These are phyloP conservation scores for Cyberlindnera misumaiensis DNA, from an alignment of 805 yeast species.

Conservation along the genomic window DNA sequence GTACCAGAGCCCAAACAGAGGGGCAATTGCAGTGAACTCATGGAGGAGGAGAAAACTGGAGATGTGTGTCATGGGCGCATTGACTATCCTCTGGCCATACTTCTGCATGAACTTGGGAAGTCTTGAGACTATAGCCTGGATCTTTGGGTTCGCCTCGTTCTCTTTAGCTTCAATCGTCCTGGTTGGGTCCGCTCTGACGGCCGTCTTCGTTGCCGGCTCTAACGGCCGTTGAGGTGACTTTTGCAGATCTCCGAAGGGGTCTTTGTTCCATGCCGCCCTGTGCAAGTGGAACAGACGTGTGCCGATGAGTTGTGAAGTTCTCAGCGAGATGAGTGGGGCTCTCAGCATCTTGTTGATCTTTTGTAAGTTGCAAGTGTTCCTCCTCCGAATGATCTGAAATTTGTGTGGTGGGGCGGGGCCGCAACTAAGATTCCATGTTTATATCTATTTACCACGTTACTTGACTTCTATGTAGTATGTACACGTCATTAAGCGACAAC, in stretches of 20 bases:
- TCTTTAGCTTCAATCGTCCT: slow-evolving; percentile 4
- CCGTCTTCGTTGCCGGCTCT: neutral
- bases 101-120: slow-evolving; percentile 46
- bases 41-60: slow-evolving; percentile 63
- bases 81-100: slow-evolving; percentile 41
- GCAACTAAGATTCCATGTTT: too few relatives aligned
- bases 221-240: slow-evolving; percentile 6
- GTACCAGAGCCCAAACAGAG: slow-evolving; percentile 65
- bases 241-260: slow-evolving; percentile 10
- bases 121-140: slow-evolving; percentile 24
- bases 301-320: neutral
- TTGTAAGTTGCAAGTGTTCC: too few relatives aligned
- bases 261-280: slow-evolving; percentile 1
- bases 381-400: too few relatives aligned
- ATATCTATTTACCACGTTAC: neutral
- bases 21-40: slow-evolving; percentile 69
- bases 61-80: slow-evolving; percentile 55
- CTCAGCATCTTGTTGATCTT: too few relatives aligned
- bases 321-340: neutral
- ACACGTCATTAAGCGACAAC: slow-evolving; percentile 15
- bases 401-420: too few relatives aligned
- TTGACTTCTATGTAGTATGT: neutral
- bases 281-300: slow-evolving; percentile 1
- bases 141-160: too few relatives aligned
- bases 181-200: neutral